These are phyloP conservation scores for Allium sativum DNA, from an alignment of 106 monocot genomes.

Conservation along the genomic window DNA sequence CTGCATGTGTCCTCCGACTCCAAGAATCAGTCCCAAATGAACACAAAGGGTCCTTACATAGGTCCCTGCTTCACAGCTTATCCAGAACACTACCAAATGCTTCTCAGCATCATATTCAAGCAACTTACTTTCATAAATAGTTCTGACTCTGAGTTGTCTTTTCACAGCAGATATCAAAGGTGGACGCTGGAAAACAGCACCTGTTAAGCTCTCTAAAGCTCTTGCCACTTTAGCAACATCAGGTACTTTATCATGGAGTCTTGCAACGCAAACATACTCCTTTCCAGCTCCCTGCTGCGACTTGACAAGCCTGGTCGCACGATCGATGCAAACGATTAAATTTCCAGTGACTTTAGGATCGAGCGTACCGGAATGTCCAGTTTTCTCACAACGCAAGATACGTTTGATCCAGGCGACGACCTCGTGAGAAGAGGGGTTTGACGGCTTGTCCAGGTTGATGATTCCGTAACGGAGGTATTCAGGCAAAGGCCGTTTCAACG, in stretches of 20 bases:
- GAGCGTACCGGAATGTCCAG: constrained; percentile 90
- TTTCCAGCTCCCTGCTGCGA: constrained; percentile 97
- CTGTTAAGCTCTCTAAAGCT: constrained; percentile 74
- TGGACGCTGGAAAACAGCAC: constrained; percentile 86
- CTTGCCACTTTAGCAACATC: constrained; percentile 52
- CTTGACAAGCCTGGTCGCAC: constrained; percentile 90
- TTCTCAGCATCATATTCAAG: constrained; percentile 66
- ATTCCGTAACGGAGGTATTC: constrained; percentile 75
- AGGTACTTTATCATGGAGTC: constrained; percentile 48
- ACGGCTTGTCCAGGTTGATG: constrained; percentile 93
- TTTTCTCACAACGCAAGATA: constrained; percentile 78
- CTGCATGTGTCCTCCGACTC: constrained; percentile 91
- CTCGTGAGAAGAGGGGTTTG: constrained; percentile 92
- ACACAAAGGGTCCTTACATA: constrained; percentile 87
- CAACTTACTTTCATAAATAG: constrained; percentile 88
- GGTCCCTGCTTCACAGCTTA: constrained; percentile 87
- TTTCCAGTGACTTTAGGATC: constrained; percentile 98
- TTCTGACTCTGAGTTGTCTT: constrained; percentile 70
- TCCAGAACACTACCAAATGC: constrained; percentile 86
- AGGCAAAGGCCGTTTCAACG: constrained; percentile 64
- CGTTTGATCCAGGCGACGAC: constrained; percentile 95
- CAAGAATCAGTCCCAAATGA: constrained; percentile 69
- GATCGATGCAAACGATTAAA: constrained; percentile 88
- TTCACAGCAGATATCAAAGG: constrained; percentile 91
- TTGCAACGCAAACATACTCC: constrained; percentile 91